A percentile compares a stretch with the other conserved stretches of the same genome.
Conservation (phyloP, 805 yeast genomes). For the Cyberlindnera mrakii region DNA sequence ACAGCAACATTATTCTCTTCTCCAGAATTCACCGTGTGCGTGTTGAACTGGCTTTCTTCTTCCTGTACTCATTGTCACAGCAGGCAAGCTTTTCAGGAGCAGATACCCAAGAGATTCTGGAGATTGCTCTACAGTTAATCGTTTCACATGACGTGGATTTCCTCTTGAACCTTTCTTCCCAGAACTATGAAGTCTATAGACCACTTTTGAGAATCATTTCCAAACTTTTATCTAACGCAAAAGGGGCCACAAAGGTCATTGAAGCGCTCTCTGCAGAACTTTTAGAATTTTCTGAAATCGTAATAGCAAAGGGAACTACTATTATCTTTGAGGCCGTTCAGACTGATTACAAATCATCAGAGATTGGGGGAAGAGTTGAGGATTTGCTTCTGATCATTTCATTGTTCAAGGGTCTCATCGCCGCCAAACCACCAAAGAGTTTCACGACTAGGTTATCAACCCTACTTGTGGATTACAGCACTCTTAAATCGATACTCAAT, state of each 20-base stretch:
- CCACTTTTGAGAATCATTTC: constrained; percentile 56
- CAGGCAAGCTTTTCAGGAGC: constrained; percentile 10
- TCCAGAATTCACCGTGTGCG: constrained; percentile 52
- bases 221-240: constrained; percentile 40
- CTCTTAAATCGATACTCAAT: constrained; percentile 55
- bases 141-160: constrained; percentile 45
- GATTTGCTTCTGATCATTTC: constrained; percentile 61
- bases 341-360: constrained; percentile 38
- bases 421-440: constrained; percentile 39
- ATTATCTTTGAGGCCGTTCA: constrained; percentile 53
- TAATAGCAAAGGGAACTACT: constrained; percentile 62
- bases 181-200: constrained; percentile 40
- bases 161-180: constrained; percentile 33
- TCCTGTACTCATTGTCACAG: constrained; percentile 13
- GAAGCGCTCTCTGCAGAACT: constrained; percentile 46
- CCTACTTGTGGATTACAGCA: constrained; percentile 49
- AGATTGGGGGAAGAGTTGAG: constrained; percentile 45
- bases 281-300: constrained; percentile 51
- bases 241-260: constrained; percentile 35
- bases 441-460: constrained; percentile 46
- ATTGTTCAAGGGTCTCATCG: constrained; percentile 52
- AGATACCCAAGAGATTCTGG: constrained; percentile 18
- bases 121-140: constrained; percentile 37
- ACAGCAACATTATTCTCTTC: constrained; percentile 42
- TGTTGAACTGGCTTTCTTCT: constrained; percentile 57